Base-by-base conservation (phyloP, 2,329 filamentous ascomycete genomes). In the Mycogone perniciosa region DNA sequence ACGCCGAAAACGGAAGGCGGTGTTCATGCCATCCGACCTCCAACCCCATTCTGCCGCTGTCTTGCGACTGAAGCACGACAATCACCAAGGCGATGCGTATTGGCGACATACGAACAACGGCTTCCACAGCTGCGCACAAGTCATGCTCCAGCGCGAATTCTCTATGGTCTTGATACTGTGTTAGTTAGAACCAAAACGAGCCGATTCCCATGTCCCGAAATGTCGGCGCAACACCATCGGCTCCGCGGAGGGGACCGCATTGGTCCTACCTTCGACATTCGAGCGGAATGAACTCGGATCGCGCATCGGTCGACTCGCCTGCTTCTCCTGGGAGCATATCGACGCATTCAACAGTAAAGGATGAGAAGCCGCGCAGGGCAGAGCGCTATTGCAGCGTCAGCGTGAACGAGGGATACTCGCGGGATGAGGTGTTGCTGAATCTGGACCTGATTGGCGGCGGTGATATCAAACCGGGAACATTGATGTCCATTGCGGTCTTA, bases 391-490 rank as follows among this genome's bases (percentile, higher is more conserved):
- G 77, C 58, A 76, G 70, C 40, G 73, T 82, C 49, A 75, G 75
- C 7, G 75, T 83, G 58, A 87, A 91, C 64, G 88, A 95, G 57
- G 82, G 79, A 39, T 86, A 90, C 60, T 84, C 85, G 7, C 80
- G 79, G 51, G 88, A 95, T 60, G 88, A 92, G 59, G 84, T 93
- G 41, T 75, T 93, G 26, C 77, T 95, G 61, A 93, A 92, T 64
- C 76, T 85, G 52, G 83, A 88, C 50, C 76, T 84, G 11, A 81
- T 92, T 53, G 79, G 81, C 48, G 73, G 76, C 41, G 20, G 20
- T 20, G 76, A 80, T 42, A 75, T 89, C 55, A 77, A 78, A 51
- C 73, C 81, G 0, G 88, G 86, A 29, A 79, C 80, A 55, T 72
- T 95, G 50, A 82, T 93, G 68, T 85, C 89, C 59, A 84, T 95